Percentiles rank a stretch among this genome's conserved stretches.
Evolutionary conservation across 2,329 filamentous ascomycete species (phyloP).

Genomic region (Pleoardoris graminearum): DNA sequence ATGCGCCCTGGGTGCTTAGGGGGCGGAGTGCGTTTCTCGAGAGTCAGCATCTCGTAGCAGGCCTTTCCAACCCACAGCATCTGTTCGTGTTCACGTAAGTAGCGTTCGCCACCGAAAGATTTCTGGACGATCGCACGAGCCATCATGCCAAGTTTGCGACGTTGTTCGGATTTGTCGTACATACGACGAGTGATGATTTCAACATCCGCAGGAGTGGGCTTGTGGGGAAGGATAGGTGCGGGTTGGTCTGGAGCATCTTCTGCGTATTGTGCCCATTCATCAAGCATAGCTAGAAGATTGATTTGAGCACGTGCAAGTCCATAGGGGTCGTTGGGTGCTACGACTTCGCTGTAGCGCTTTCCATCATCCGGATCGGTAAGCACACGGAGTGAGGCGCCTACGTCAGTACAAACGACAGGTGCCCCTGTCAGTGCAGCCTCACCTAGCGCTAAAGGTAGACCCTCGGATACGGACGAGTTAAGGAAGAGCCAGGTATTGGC

Average conservation of each 20-base stretch:
- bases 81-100: conserved; percentile 65
- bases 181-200: conserved; percentile 59
- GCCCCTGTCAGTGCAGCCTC: conserved; percentile 61
- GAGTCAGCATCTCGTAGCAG: conserved; percentile 39
- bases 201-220: conserved; percentile 56
- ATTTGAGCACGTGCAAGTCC: conserved; percentile 65
- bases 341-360: conserved; percentile 62
- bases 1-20: conserved; percentile 37
- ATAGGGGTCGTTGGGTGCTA: conserved; percentile 65
- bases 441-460: conserved; percentile 60
- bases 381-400: conserved; percentile 59
- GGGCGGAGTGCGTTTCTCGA: conserved; percentile 29
- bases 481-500: conserved; percentile 51
- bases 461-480: conserved; percentile 61
- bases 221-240: conserved; percentile 51
- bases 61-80: conserved; percentile 47
- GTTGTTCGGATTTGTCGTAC: conserved; percentile 62
- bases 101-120: conserved; percentile 62
- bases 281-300: conserved; percentile 63
- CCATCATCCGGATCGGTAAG: conserved; percentile 57
- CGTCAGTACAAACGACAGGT: conserved; percentile 61
- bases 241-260: conserved; percentile 52
- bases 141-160: conserved; percentile 62
- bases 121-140: conserved; percentile 62
- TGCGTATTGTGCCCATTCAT: conserved; percentile 63